Evolutionary conservation across 768 basidiomycete species (phyloP), one percentile per base, ranked within the genome.

Genomic region (Naganishia vishniacii): DNA sequence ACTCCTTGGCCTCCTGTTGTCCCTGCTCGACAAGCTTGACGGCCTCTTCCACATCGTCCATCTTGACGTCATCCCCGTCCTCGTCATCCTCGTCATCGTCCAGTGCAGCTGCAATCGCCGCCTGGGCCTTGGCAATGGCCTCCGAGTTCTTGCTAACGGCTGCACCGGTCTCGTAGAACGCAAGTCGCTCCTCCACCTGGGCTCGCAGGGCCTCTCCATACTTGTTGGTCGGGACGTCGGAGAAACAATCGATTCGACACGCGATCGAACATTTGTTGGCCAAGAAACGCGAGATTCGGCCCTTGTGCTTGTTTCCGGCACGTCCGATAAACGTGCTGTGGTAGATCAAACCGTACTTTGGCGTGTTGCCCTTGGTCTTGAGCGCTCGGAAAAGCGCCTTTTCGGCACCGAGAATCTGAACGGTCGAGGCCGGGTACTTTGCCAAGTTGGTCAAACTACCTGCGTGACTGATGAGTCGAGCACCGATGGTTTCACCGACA

Each of bases 221-320:
- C 73, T 92, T 93, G 48, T 89, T 78, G 6, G 91, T 89, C 0
- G 94, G 94, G 2, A 78, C 70, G 59, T 79, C 77, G 73, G 63
- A 34, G 75, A 88, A 98, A 78, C 92, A 97, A 76, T 98, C 94
- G 78, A 98, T 97, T 61, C 94, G 83, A 16, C 91, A 89, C 1
- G 94, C 94, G 70, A 98, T 97, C 61, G 92, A 93, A 74, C 91
- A 92, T 79, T 98, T 98, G 83, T 98, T 98, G 41, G 94, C 94
- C 8, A 98, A 82, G 84, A 97, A 98, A n/a, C 94, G 87, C 3
- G 93, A 95, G 74, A 97, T 97, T 61, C 94, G 87, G 11, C 94
- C 94, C 81, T 97, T 98, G 82, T 89, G 85, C 78, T 92, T 94
- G 45, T 91, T 83, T 18, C 86, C 89, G 4, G 94, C 94, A 46